phyloP scores from a whole-genome alignment of 129 eudicot genomes.

The Glebionis coronaria region DNA sequence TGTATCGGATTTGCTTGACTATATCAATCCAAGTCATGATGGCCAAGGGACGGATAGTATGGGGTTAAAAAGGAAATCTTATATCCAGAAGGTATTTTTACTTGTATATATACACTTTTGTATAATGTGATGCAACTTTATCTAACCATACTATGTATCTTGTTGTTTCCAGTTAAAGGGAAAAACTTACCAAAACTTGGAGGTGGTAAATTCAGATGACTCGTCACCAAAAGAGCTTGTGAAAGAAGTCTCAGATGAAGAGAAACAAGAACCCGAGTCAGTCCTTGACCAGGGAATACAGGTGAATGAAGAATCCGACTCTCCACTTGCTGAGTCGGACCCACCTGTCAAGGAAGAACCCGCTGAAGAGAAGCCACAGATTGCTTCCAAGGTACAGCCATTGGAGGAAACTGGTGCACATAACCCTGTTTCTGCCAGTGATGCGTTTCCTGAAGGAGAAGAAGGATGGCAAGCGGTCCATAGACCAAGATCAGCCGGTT shows the following conservation, averaged over 20 bases:
- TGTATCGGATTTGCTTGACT: constrained; percentile 96
- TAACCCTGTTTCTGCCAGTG: constrained; percentile 41
- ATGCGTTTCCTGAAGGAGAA: constrained; percentile 64
- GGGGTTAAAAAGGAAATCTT: constrained; percentile 62
- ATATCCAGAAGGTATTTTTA: constrained; percentile 57
- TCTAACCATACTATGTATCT: constrained; percentile 6
- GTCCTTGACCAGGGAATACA: constrained; percentile 34
- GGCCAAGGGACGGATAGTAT: constrained; percentile 64
- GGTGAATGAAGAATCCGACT: constrained; percentile 28
- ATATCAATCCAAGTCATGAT: constrained; percentile 82
- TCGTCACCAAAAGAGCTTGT: constrained; percentile 41
- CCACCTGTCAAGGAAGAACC: constrained; percentile 38
- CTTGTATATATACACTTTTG: not conserved
- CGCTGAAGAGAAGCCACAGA: constrained; percentile 29
- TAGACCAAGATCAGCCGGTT: constrained; percentile 76
- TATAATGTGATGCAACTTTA: constrained; percentile 1
- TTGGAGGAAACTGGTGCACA: constrained; percentile 32
- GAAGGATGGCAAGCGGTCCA: constrained; percentile 99
- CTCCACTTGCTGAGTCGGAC: constrained; percentile 31
- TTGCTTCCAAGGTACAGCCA: constrained; percentile 28
- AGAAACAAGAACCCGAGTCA: constrained; percentile 29
- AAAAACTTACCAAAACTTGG: constrained; percentile 55
- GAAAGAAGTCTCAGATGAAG: constrained; percentile 45
- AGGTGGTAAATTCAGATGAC: constrained; percentile 49
- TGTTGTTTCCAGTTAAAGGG: constrained; percentile 59